phyloP scores from a whole-genome alignment of 2,329 filamentous ascomycete genomes.

The Epichloe uncinata region DNA sequence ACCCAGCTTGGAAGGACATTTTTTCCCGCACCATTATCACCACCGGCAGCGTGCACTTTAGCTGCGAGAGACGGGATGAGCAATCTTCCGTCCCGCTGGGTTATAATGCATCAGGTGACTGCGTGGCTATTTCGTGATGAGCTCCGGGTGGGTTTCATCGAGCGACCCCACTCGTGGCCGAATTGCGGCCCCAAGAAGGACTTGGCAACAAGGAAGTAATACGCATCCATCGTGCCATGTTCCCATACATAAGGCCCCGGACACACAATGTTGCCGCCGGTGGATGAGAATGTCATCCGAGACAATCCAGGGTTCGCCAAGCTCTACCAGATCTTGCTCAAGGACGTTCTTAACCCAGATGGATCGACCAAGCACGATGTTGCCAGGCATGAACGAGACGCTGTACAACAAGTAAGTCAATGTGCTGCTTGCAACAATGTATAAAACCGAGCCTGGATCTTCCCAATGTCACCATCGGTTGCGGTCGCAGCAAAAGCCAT shows the following conservation, averaged over 20 bases:
- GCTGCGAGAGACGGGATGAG: constrained; percentile 1
- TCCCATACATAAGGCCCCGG: not conserved
- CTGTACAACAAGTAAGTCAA: constrained; percentile 32
- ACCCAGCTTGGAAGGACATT: not conserved
- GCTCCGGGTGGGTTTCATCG: not conserved
- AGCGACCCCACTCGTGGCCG: not conserved
- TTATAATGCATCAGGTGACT: constrained; percentile 20
- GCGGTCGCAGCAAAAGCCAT: not conserved
- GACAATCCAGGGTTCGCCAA: constrained; percentile 47
- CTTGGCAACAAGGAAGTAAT: not conserved
- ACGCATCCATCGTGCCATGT: not conserved
- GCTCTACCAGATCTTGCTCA: constrained; percentile 42
- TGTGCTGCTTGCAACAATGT: not conserved
- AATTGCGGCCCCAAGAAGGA: not conserved
- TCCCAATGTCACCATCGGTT: not conserved
- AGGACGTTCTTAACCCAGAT: constrained; percentile 40
- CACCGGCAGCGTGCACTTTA: no score
- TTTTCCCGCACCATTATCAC: no score
- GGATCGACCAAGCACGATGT: constrained; percentile 42
- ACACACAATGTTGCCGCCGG: constrained; percentile 41
- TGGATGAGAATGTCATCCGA: constrained; percentile 39
- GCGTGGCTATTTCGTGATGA: constrained; percentile 19
- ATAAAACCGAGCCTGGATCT: no score
- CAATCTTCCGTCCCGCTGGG: constrained; percentile 4
- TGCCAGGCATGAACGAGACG: constrained; percentile 35